These are phyloP conservation scores for Vaccinium corymbosum DNA, from an alignment of 148 eudicot species.

Conservation along the genomic window DNA sequence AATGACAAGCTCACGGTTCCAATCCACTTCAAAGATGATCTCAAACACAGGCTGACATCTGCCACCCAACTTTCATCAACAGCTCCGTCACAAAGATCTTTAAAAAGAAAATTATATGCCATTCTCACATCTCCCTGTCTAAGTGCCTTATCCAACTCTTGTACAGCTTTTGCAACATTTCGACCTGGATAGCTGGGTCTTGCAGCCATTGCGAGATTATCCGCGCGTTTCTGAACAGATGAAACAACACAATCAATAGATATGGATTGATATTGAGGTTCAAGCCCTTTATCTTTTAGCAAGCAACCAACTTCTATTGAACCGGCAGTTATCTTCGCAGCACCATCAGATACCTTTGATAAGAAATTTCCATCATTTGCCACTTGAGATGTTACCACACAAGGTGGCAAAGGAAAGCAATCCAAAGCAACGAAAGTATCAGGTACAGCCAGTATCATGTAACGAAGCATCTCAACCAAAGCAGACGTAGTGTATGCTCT, in stretches of 20 bases:
- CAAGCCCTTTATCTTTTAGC: conserved; percentile 39
- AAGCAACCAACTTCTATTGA: conserved; percentile 30
- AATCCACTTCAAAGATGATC: conserved; percentile 70
- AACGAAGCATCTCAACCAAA: conserved; percentile 87
- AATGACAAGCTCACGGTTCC: conserved; percentile 49
- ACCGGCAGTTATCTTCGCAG: conserved; percentile 33
- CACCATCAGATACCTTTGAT: conserved; percentile 38
- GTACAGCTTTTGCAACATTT: conserved; percentile 73
- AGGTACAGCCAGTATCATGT: conserved; percentile 74
- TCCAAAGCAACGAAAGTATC: conserved; percentile 96
- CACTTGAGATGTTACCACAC: conserved; percentile 33
- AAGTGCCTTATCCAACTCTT: conserved; percentile 73
- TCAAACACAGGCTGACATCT: conserved; percentile 69
- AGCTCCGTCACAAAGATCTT: conserved; percentile 52
- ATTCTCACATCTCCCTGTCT: conserved; percentile 64
- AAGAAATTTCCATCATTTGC: conserved; percentile 43
- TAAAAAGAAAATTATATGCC: conserved; percentile 67
- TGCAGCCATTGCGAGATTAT: conserved; percentile 67
- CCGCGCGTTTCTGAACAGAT: conserved; percentile 63
- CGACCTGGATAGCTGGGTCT: conserved; percentile 67
- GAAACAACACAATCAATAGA: conserved; percentile 65
- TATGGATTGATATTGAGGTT: conserved; percentile 46
- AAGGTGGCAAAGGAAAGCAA: conserved; percentile 83
- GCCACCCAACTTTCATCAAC: conserved; percentile 66
- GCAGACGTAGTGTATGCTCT: conserved; percentile 70